These are phyloP conservation scores for Talaromyces sp. DNA, from an alignment of 2,329 filamentous ascomycete genomes.

Conservation along the genomic window DNA sequence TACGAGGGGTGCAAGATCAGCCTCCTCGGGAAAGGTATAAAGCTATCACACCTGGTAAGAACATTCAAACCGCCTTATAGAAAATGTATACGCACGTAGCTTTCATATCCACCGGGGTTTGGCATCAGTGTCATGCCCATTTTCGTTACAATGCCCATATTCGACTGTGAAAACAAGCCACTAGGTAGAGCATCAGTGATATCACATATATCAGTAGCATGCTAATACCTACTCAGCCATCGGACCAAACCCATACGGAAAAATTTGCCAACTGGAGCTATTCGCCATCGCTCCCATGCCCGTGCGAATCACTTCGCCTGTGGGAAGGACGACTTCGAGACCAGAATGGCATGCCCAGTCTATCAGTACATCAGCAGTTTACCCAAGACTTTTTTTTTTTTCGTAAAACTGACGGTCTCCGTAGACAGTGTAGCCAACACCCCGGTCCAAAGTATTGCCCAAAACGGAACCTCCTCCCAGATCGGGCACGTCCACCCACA, in stretches of 20 bases:
- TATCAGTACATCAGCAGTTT: neutral
- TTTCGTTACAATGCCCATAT: slow-evolving; percentile 18
- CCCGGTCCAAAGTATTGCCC: slow-evolving; percentile 30
- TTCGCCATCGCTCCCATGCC: slow-evolving; percentile 35
- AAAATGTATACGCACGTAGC: neutral
- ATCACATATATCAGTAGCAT: neutral
- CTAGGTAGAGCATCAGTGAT: neutral
- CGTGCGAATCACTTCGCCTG: slow-evolving; percentile 33
- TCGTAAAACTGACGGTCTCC: slow-evolving; percentile 27
- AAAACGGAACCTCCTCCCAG: slow-evolving; percentile 28
- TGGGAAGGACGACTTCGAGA: slow-evolving; percentile 39
- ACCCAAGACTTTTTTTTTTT: no score
- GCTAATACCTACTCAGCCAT: slow-evolving; percentile 5
- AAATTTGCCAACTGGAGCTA: slow-evolving; percentile 14
- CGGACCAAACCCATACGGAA: slow-evolving; percentile 10
- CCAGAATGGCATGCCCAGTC: slow-evolving; percentile 35
- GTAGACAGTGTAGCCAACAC: slow-evolving; percentile 31
- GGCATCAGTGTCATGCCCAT: slow-evolving; percentile 19
- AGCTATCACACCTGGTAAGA: neutral
- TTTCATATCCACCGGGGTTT: slow-evolving; percentile 10
- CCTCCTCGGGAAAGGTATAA: slow-evolving; percentile 13
- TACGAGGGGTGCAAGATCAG: slow-evolving; percentile 11
- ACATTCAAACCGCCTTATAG: neutral
- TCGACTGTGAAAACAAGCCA: slow-evolving; percentile 17
- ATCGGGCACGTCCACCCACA: slow-evolving; percentile 41